Conservation (phyloP, 495 filamentous ascomycete species). For the Hamigera avellanea region DNA sequence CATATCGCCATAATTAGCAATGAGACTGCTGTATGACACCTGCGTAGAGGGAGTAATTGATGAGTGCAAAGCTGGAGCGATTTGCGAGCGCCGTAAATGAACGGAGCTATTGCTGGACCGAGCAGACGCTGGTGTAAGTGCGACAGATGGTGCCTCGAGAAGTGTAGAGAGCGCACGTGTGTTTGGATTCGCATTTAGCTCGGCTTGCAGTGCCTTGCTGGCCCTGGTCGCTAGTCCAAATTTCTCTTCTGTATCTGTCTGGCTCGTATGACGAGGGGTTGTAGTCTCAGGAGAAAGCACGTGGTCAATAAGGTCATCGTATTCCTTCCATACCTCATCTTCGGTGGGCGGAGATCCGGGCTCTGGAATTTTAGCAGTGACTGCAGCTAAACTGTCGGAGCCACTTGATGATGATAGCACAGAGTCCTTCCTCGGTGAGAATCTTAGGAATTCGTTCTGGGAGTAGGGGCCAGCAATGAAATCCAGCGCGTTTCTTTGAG, state of each 20-base stretch:
- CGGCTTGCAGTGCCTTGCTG: conserved; percentile 30
- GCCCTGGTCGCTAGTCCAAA: conserved; percentile 31
- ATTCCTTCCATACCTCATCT: conserved; percentile 93
- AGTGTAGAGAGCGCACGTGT: conserved; percentile 3
- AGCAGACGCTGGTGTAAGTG: conserved; percentile 13
- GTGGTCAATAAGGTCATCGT: conserved; percentile 78
- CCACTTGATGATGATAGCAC: conserved; percentile 56
- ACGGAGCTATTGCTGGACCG: conserved; percentile 23
- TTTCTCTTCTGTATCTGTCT: conserved; percentile 11
- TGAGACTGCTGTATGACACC: conserved; percentile 27
- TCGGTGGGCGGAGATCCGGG: conserved; percentile 48
- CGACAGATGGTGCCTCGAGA: conserved; percentile 9
- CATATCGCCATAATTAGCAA: conserved; percentile 19
- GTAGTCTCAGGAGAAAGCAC: conserved; percentile 42
- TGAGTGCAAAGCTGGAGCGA: conserved; percentile 29
- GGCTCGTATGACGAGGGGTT: conserved; percentile 4
- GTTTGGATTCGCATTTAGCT: conserved; percentile 14
- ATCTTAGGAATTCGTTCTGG: conserved; percentile 53
- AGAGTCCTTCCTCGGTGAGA: conserved; percentile 61
- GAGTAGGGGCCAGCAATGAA: conserved; percentile 29
- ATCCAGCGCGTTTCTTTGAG: conserved; percentile 19
- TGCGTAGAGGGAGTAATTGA: conserved; percentile 29
- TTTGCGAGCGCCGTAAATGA: conserved; percentile 28
- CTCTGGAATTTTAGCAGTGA: conserved; percentile 51
- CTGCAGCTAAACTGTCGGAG: conserved; percentile 47